Evolutionary conservation across 495 filamentous ascomycete species (phyloP), one percentile per base, ranked within the genome.

Genomic region (Hamigera avellanea): DNA sequence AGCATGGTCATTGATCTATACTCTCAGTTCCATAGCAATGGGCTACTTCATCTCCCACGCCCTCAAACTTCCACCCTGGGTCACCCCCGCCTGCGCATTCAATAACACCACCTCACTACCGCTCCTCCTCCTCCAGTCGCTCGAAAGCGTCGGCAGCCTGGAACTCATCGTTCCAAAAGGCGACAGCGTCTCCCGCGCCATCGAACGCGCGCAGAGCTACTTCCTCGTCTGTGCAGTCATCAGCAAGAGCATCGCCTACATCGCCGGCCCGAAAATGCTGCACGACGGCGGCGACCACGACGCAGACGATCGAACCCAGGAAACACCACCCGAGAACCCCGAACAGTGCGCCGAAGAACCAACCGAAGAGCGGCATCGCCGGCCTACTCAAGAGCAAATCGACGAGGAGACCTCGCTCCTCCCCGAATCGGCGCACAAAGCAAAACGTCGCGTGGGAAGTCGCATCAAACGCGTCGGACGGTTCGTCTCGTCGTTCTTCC

Each of bases 41-140:
- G 76, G 72, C 1, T 53, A 58, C 23, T 32, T 59, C 2, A 41
- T 57, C 0, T 67, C 62, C 0, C 56, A 57, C 25, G 9, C 66
- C 3, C 66, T 81, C 36, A 59, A 64, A 14, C 60, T 86, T 23
- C 82, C 80, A 2, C 55, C 59, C 33, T 87, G 79, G 80, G 68
- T 72, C 10, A 75, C 73, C 0, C 74, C 76, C 0, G 76, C 78
- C 1, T 66, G 83, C 32, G 65, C 76, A 27, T 84, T 86, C 60
- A 88, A 85, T 60, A 89, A 86, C 47, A 83, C 82, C 0, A 83
- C 78, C 1, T 73, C 68, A 18, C 72, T 85, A 21, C 82, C 81
- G 0, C 59, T 89, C 12, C 60, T 85, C 3, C 66, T 86, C 2
- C 63, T 84, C 23, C 65, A 80, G 37, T 72, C 75, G 6, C 64